These are phyloP conservation scores for Corchorus olitorius DNA, from an alignment of 345 rosid genomes.

Conservation along the genomic window DNA sequence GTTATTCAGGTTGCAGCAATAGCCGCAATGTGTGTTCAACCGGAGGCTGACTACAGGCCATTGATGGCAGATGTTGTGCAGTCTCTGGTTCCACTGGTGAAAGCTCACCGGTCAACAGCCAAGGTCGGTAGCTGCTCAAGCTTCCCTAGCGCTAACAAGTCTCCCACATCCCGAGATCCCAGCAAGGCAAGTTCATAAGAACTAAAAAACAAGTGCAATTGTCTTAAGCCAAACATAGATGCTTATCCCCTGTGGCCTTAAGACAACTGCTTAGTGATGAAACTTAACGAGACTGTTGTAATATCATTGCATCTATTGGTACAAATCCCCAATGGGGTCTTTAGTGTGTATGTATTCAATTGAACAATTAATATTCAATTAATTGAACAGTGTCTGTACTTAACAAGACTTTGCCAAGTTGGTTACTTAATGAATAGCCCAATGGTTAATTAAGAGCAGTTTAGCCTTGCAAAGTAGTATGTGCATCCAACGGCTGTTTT, in stretches of 20 bases:
- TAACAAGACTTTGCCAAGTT: background rate
- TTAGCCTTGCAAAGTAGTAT: no score
- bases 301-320: background rate
- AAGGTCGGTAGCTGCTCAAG: slow-evolving; percentile 57
- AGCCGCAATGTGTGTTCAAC: slow-evolving; percentile 96
- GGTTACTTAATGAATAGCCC: background rate
- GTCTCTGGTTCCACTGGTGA: slow-evolving; percentile 79
- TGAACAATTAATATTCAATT: background rate
- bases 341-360: background rate
- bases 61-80: slow-evolving; percentile 95
- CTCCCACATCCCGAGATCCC: slow-evolving; percentile 41
- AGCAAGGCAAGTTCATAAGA: slow-evolving; percentile 39
- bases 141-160: slow-evolving; percentile 42
- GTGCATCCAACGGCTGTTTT: no score
- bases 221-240: background rate
- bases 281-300: background rate
- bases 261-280: slow-evolving; percentile 9
- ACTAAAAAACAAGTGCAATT: slow-evolving; percentile 1
- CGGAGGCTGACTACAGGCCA: slow-evolving; percentile 88
- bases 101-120: slow-evolving; percentile 55
- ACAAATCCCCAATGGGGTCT: background rate
- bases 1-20: slow-evolving; percentile 92
- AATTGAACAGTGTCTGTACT: background rate
- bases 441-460: no score
- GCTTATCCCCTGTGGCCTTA: background rate